phyloP scores from a whole-genome alignment of 2,329 filamentous ascomycete genomes.

The Calycina marina region DNA sequence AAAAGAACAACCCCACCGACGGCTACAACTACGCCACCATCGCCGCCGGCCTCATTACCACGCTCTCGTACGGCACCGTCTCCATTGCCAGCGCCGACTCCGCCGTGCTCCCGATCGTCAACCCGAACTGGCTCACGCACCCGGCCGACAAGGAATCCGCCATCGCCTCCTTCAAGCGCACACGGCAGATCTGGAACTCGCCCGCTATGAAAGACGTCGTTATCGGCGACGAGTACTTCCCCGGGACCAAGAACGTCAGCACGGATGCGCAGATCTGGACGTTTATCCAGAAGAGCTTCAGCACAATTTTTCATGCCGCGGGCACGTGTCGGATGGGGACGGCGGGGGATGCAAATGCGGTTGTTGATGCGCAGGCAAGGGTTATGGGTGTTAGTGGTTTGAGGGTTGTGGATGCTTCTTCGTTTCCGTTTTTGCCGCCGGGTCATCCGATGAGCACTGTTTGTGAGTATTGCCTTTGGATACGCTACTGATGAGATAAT shows the following conservation, averaged over 20 bases:
- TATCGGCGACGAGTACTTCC: constrained; percentile 8
- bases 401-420: constrained; percentile 13
- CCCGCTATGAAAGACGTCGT: constrained; percentile 2
- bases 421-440: constrained; percentile 19
- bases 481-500: background rate
- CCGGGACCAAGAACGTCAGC: constrained; percentile 5
- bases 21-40: background rate
- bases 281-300: constrained; percentile 15
- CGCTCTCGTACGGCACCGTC: constrained; percentile 30
- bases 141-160: constrained; percentile 29
- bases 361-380: constrained; percentile 11
- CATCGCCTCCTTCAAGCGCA: constrained; percentile 28
- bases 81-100: constrained; percentile 24
- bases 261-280: constrained; percentile 12
- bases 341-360: constrained; percentile 22
- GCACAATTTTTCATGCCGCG: constrained; percentile 33
- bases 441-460: constrained; percentile 27
- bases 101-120: constrained; percentile 24
- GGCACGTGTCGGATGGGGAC: constrained; percentile 43
- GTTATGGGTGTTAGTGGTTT: constrained; percentile 10
- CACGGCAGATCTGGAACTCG: constrained; percentile 20
- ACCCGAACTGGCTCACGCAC: constrained; percentile 31
- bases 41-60: constrained; percentile 12
- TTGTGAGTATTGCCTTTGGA: constrained; percentile 17
- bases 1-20: background rate